Evolutionary conservation across 345 rosid genomes (phyloP).

Genomic region (Brassica juncea): DNA sequence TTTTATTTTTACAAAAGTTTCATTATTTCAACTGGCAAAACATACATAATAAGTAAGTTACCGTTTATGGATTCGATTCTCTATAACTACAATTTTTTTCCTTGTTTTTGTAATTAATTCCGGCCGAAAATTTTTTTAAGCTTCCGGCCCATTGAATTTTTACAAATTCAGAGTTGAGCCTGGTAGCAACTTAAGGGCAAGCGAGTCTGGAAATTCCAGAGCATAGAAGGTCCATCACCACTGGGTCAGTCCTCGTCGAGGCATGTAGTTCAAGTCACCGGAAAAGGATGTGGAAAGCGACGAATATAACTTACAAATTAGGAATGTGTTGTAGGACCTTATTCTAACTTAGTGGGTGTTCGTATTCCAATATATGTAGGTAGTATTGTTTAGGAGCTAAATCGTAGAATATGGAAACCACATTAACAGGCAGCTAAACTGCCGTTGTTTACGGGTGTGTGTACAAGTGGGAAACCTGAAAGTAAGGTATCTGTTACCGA

Average conservation of each 20-base stretch:
- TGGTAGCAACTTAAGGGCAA: slow-evolving; percentile 35
- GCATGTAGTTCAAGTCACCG: slow-evolving; percentile 51
- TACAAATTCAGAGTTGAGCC: no score
- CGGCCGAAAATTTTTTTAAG: no score
- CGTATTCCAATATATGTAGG: not conserved
- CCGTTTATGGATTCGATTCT: no score
- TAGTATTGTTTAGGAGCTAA: not conserved
- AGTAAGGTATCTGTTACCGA: not conserved
- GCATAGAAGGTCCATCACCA: slow-evolving; percentile 49
- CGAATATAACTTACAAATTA: slow-evolving; percentile 33
- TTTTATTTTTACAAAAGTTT: no score
- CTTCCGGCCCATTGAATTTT: no score
- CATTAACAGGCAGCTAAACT: not conserved
- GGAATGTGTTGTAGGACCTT: not conserved
- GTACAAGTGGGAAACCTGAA: not conserved
- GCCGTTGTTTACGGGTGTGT: not conserved
- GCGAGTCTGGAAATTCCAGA: slow-evolving; percentile 80
- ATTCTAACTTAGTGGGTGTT: not conserved
- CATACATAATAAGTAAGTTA: no score
- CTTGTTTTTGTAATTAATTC: no score
- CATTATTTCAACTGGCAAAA: no score
- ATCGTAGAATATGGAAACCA: not conserved
- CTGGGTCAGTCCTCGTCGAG: slow-evolving; percentile 57
- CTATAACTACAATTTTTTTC: no score
- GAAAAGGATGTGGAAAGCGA: slow-evolving; percentile 58